Percentiles rank a stretch among this genome's conserved stretches.
Conservation (phyloP, 768 basidiomycete species). For the Russula vinacea region DNA sequence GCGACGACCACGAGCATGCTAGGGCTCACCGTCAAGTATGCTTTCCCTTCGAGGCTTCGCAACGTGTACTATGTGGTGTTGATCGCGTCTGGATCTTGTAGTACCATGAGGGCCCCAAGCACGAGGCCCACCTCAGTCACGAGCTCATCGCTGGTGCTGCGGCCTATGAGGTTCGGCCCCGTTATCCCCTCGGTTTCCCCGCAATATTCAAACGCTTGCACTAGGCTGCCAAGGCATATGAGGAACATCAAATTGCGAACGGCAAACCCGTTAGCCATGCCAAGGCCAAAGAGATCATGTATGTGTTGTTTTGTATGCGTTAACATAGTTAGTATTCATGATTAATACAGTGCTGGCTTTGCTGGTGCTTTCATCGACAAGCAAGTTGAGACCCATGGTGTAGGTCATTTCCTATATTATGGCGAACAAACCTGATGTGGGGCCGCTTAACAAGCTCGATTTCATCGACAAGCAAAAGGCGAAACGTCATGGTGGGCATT, state of each 20-base stretch:
- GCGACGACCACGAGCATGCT: neutral
- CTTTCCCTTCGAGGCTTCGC: neutral
- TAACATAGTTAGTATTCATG: conserved; percentile 7
- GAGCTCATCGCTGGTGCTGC: conserved; percentile 68
- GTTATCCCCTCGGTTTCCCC: neutral
- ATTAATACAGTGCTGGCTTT: conserved; percentile 49
- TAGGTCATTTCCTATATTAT: conserved; percentile 30
- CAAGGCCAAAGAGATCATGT: conserved; percentile 57
- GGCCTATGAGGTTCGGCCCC: conserved; percentile 50
- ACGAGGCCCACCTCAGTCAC: conserved; percentile 56
- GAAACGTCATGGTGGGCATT: conserved; percentile 39
- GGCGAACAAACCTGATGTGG: neutral
- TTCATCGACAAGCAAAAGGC: conserved; percentile 45
- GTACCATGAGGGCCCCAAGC: conserved; percentile 29
- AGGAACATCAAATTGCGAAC: conserved; percentile 48
- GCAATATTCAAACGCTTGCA: neutral
- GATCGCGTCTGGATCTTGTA: neutral
- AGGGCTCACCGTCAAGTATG: neutral
- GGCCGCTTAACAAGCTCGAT: conserved; percentile 41
- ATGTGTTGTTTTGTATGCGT: conserved; percentile 11
- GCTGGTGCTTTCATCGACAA: conserved; percentile 53
- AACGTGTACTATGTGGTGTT: neutral
- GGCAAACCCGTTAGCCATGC: conserved; percentile 52
- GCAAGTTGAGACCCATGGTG: conserved; percentile 57
- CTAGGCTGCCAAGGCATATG: conserved; percentile 60